Evolutionary conservation across 257 asterid genomes (phyloP).

Genomic region (Nyctanthes arbortristis): DNA sequence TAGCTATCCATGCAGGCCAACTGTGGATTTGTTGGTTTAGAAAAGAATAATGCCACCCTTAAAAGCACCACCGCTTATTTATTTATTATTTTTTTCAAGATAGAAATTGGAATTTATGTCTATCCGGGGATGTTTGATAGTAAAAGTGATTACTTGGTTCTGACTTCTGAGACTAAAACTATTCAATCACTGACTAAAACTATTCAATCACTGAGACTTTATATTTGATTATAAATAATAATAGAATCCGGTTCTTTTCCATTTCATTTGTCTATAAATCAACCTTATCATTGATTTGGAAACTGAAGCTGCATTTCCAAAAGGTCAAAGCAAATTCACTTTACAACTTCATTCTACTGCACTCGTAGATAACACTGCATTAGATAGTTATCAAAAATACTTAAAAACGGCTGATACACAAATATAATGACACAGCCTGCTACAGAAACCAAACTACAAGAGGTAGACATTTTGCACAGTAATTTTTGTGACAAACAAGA

Average conservation of each 20-base stretch:
- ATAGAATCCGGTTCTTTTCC: not conserved
- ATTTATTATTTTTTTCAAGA: too few species aligned
- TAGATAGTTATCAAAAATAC: not conserved
- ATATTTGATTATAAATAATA: not conserved
- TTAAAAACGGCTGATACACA: slow-evolving; percentile 14
- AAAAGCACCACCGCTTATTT: too few species aligned
- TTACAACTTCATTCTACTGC: not conserved
- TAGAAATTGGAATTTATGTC: too few species aligned
- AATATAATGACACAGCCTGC: not conserved
- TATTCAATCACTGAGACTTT: not conserved
- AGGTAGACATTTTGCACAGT: not conserved
- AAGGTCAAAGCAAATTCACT: slow-evolving; percentile 4
- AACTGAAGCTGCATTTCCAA: not conserved
- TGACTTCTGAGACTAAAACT: not conserved
- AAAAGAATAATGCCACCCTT: not conserved
- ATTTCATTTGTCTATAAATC: not conserved
- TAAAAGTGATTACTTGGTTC: not conserved
- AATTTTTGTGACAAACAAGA: not conserved
- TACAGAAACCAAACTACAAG: not conserved
- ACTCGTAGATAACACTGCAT: not conserved
- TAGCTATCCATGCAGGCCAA: not conserved
- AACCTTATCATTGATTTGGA: not conserved
- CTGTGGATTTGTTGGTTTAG: not conserved
- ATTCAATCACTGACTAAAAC: too few species aligned
- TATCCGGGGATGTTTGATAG: not conserved